A percentile compares a stretch with the other conserved stretches of the same genome.
Evolutionary conservation across 805 yeast genomes (phyloP).

Genomic region (Candida sphagnicola): DNA sequence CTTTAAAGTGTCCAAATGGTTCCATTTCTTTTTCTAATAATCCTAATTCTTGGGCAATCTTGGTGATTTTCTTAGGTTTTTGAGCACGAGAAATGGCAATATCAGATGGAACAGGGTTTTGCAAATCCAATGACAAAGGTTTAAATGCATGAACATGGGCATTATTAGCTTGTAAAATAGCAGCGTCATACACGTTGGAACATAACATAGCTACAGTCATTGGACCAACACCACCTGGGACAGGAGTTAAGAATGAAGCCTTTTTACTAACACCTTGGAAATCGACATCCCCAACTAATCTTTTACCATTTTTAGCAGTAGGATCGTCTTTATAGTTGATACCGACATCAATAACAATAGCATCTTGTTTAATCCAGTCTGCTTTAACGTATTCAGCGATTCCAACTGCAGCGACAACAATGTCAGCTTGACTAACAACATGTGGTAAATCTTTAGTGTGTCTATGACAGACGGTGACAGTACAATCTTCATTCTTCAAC

Average conservation of each 20-base stretch:
- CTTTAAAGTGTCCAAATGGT: conserved; percentile 72
- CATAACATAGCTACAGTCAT: conserved; percentile 85
- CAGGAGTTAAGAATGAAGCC: conserved; percentile 74
- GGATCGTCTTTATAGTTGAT: conserved; percentile 70
- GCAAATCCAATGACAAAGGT: conserved; percentile 54
- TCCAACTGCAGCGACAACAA: conserved; percentile 77
- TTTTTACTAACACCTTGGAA: conserved; percentile 50
- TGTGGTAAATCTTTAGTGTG: conserved; percentile 49
- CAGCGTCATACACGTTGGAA: conserved; percentile 67
- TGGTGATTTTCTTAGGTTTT: conserved; percentile 63
- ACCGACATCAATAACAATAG: conserved; percentile 78
- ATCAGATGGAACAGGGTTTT: conserved; percentile 76
- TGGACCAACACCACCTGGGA: conserved; percentile 91
- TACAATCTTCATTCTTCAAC: conserved; percentile 67
- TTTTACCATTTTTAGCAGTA: conserved; percentile 62
- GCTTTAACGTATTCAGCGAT: conserved; percentile 66
- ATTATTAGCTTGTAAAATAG: conserved; percentile 51
- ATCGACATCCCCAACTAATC: conserved; percentile 77
- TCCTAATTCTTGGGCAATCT: conserved; percentile 68
- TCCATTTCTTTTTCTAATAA: conserved; percentile 66
- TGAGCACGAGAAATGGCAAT: conserved; percentile 75
- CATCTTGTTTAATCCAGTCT: conserved; percentile 66
- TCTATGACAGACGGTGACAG: conserved; percentile 74
- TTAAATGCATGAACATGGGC: conserved; percentile 46
- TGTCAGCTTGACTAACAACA: conserved; percentile 59